Conservation (phyloP, 192 early-diverging fungal genomes). For the Coemansia aciculifera region DNA sequence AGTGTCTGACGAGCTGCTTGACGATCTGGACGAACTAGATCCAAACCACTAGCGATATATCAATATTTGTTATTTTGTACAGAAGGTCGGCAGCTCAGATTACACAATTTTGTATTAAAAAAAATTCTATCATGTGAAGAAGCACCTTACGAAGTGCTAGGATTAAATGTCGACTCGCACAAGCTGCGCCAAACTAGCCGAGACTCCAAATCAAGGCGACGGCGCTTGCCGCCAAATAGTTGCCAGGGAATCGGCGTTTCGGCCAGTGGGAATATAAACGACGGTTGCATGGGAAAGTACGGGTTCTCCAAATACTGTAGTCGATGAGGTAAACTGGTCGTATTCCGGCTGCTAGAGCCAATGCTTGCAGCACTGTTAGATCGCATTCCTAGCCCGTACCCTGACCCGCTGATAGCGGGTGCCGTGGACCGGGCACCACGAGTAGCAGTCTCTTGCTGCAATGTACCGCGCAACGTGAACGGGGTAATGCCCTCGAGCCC, state of each 20-base stretch:
- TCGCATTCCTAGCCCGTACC: conserved; percentile 4
- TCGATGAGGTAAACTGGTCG: conserved; percentile 5
- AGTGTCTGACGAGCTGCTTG: conserved; percentile 14
- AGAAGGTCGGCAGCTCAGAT: background rate
- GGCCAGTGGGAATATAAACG: conserved; percentile 38
- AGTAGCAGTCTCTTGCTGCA: conserved; percentile 31
- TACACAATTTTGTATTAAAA: background rate
- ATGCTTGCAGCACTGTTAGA: background rate
- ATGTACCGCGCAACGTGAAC: conserved; percentile 44
- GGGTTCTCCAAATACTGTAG: conserved; percentile 49
- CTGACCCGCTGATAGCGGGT: background rate
- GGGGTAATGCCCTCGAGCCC: conserved; percentile 54
- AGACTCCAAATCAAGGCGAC: conserved; percentile 41
- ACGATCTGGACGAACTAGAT: conserved; percentile 27
- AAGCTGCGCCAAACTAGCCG: conserved; percentile 43
- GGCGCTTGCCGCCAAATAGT: conserved; percentile 41
- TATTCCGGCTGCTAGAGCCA: conserved; percentile 3
- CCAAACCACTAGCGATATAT: background rate
- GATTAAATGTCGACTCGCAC: conserved; percentile 34
- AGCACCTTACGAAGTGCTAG: background rate
- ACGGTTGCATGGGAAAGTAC: conserved; percentile 41
- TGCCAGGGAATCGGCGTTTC: conserved; percentile 41
- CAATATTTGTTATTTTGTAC: background rate
- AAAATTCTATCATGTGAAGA: background rate
- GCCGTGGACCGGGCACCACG: background rate